These are phyloP conservation scores for Pleomassaria siparia DNA, from an alignment of 2,329 filamentous ascomycete genomes.

Conservation along the genomic window DNA sequence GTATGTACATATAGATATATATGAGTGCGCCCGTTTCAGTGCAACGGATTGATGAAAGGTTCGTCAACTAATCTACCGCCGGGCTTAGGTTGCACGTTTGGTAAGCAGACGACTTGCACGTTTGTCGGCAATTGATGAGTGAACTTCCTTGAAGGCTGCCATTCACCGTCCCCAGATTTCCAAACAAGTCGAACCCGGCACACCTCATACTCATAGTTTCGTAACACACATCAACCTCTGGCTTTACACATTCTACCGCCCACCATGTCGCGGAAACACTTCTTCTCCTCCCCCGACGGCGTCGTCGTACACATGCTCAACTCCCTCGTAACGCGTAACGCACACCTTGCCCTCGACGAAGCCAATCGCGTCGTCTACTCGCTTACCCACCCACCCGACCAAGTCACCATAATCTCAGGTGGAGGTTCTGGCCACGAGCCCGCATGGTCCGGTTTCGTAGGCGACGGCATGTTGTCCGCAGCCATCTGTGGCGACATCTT, in stretches of 20 bases:
- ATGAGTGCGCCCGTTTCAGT: slow-evolving; percentile 1
- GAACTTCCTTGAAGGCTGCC: neutral
- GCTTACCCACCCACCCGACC: slow-evolving; percentile 44
- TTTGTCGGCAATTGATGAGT: neutral
- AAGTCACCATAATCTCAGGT: slow-evolving; percentile 51
- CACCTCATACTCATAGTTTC: neutral
- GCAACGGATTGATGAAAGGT: neutral
- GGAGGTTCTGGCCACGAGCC: slow-evolving; percentile 54
- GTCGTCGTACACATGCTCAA: slow-evolving; percentile 53
- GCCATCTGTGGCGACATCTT: slow-evolving; percentile 54
- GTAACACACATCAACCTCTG: neutral
- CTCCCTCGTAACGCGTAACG: slow-evolving; percentile 50
- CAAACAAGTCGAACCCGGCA: neutral
- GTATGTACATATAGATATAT: slow-evolving; percentile 26
- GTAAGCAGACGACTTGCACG: neutral
- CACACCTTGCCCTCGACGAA: slow-evolving; percentile 47
- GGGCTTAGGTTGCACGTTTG: neutral
- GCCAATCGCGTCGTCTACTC: slow-evolving; percentile 53
- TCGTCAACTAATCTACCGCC: slow-evolving; percentile 1
- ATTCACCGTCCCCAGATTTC: neutral
- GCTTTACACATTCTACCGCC: neutral
- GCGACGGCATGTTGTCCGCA: slow-evolving; percentile 51
- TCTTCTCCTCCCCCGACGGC: slow-evolving; percentile 54
- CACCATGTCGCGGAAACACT: slow-evolving; percentile 57
- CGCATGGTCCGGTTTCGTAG: slow-evolving; percentile 53